Conservation (phyloP, 768 basidiomycete genomes). For the Rickenella mellea region DNA sequence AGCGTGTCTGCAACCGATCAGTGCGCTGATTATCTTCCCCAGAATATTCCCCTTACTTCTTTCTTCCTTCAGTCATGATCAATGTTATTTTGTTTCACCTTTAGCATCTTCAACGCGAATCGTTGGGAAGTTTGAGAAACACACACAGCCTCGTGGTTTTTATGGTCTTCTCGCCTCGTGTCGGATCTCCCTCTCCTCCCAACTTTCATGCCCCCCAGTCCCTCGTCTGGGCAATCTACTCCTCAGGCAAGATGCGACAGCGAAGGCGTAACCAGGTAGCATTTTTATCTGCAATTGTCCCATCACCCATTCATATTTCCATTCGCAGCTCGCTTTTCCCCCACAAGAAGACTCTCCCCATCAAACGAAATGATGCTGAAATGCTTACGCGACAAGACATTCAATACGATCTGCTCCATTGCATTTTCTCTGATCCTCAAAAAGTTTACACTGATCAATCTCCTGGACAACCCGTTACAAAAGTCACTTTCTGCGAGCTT, state of each 20-base stretch:
- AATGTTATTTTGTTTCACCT: no score
- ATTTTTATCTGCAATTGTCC: neutral
- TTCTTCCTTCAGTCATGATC: no score
- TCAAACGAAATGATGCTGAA: constrained; percentile 52
- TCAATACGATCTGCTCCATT: constrained; percentile 43
- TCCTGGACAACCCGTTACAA: constrained; percentile 22
- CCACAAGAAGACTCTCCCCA: constrained; percentile 31
- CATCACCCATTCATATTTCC: neutral
- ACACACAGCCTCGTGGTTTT: no score
- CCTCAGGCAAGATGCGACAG: neutral
- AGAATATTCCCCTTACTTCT: no score
- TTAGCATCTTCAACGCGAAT: no score
- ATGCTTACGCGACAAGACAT: constrained; percentile 59
- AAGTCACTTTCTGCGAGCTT: constrained; percentile 36
- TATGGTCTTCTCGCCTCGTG: constrained; percentile 1
- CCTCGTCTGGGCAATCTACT: neutral
- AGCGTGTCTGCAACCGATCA: no score
- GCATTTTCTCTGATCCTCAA: constrained; percentile 32
- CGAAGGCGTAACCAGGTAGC: neutral
- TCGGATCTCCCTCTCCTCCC: neutral
- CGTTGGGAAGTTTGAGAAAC: no score
- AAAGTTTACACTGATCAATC: constrained; percentile 57
- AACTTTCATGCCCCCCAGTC: neutral
- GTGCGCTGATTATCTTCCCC: no score
- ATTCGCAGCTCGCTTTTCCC: constrained; percentile 28